Evolutionary conservation across 2,329 filamentous ascomycete genomes (phyloP).

Genomic region (Talaromyces pinophilus): DNA sequence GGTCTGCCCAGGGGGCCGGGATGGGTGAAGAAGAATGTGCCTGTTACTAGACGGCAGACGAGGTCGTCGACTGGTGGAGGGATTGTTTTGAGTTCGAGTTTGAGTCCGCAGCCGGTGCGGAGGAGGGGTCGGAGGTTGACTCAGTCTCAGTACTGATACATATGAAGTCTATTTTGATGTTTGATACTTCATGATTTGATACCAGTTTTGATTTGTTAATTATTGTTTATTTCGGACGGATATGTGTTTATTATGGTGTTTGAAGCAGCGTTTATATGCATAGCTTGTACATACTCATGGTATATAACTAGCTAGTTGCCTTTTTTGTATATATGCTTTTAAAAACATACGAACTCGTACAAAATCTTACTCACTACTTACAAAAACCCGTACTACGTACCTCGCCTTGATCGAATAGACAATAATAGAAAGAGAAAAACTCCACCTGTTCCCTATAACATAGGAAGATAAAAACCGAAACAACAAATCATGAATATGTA

Average conservation of each 20-base stretch:
- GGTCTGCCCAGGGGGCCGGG: slow-evolving; percentile 33
- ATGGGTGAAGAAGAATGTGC: slow-evolving; percentile 33
- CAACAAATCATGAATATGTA: slow-evolving; percentile 7
- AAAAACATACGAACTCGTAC: background rate
- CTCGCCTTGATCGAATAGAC: background rate
- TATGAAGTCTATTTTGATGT: background rate
- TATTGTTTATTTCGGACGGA: background rate
- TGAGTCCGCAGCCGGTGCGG: slow-evolving; percentile 10
- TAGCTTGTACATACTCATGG: slow-evolving; percentile 1
- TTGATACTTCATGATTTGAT: slow-evolving; percentile 21
- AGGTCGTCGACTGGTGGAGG: slow-evolving; percentile 25
- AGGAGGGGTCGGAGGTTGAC: background rate
- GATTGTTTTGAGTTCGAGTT: slow-evolving; percentile 17
- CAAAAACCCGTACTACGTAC: background rate
- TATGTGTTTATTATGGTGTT: background rate
- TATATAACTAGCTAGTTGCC: background rate
- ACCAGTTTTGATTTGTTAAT: background rate
- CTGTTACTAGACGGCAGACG: slow-evolving; percentile 21
- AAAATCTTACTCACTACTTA: background rate
- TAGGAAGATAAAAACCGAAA: background rate
- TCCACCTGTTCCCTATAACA: slow-evolving; percentile 8
- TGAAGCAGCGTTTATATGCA: background rate
- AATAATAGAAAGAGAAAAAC: background rate
- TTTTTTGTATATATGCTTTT: background rate
- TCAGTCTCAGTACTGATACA: background rate